Evolutionary conservation across 164 flowering plant genomes (phyloP).

Genomic region (Magnolia kwangsiensis): DNA sequence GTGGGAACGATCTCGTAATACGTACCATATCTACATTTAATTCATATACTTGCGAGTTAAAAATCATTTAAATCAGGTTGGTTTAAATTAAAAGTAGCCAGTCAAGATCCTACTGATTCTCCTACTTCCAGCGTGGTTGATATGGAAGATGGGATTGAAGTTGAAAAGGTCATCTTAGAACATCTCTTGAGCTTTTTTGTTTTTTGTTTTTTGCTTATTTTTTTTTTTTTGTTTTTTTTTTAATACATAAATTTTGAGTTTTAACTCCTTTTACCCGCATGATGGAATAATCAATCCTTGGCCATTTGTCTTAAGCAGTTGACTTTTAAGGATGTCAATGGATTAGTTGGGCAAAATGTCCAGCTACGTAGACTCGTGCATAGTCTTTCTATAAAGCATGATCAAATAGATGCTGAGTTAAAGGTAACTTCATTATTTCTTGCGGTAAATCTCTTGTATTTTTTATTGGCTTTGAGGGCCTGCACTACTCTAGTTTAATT

Average conservation of each 20-base stretch:
- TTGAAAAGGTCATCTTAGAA: conserved; percentile 56
- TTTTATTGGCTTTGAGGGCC: neutral
- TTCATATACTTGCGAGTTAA: too few species aligned
- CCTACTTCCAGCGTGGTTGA: conserved; percentile 15
- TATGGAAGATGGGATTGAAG: conserved; percentile 38
- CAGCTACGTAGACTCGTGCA: conserved; percentile 82
- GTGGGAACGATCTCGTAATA: too few species aligned
- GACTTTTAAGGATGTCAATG: conserved; percentile 81
- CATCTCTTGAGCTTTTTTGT: conserved; percentile 20
- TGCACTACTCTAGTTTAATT: neutral
- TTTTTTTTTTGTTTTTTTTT: neutral
- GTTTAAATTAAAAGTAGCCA: too few species aligned
- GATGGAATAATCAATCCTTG: neutral
- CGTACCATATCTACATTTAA: too few species aligned
- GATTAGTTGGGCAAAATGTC: conserved; percentile 93
- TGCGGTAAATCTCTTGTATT: neutral
- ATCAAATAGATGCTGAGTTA: conserved; percentile 48
- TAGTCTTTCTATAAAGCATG: conserved; percentile 65
- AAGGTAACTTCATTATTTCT: conserved; percentile 37
- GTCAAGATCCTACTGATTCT: conserved; percentile 23
- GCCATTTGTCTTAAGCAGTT: conserved; percentile 35
- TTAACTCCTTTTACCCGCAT: neutral
- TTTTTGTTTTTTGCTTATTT: neutral
- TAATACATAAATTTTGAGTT: neutral
- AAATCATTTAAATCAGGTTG: too few species aligned